A percentile compares a stretch with the other conserved stretches of the same genome.
Conservation (phyloP, 257 asterid species). For the Jacaranda mimosifolia region DNA sequence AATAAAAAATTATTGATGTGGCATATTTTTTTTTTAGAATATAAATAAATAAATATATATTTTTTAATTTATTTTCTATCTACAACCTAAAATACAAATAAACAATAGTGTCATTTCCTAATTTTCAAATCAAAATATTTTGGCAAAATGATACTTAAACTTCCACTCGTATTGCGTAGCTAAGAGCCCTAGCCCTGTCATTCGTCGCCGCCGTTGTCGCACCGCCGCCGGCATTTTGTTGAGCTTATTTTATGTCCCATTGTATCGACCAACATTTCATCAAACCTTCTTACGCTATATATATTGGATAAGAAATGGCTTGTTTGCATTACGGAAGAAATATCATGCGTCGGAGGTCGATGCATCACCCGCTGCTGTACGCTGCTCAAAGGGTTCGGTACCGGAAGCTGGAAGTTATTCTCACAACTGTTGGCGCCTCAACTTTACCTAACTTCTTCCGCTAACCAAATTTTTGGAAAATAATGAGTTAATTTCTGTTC, state of each 20-base stretch:
- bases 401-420: constrained; percentile 66
- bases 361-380: constrained; percentile 61
- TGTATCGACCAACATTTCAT: not conserved
- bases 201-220: constrained; percentile 4
- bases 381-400: constrained; percentile 68
- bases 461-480: not conserved
- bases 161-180: not conserved
- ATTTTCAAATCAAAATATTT: no score
- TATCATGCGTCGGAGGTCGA: constrained; percentile 48
- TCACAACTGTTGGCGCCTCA: constrained; percentile 55
- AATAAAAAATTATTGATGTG: no score
- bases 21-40: no score
- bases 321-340: constrained; percentile 54
- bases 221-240: not conserved
- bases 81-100: no score
- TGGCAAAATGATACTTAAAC: no score
- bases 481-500: not conserved
- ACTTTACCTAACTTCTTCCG: not conserved
- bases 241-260: not conserved
- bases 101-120: no score
- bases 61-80: no score
- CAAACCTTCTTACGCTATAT: not conserved
- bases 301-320: constrained; percentile 41
- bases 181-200: constrained; percentile 37
- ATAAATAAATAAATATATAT: no score